phyloP scores from a whole-genome alignment of 164 flowering plant species.

The Malania oleifera region DNA sequence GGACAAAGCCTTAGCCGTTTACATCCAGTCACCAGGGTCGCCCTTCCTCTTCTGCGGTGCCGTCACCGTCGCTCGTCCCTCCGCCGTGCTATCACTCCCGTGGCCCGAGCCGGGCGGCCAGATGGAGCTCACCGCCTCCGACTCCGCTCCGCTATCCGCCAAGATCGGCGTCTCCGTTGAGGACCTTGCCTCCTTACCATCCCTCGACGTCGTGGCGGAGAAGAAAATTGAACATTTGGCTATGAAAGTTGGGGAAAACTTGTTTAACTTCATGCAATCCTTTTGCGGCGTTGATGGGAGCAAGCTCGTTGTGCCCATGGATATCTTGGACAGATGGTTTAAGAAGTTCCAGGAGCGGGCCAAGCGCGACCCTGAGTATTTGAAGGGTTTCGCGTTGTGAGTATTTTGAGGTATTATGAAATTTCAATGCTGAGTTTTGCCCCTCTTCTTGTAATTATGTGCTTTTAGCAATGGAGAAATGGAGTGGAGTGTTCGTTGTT shows the following conservation, averaged over 20 bases:
- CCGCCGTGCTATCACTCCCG: conserved; percentile 75
- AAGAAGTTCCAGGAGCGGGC: conserved; percentile 96
- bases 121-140: conserved; percentile 48
- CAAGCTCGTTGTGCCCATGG: conserved; percentile 82
- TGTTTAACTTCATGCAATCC: conserved; percentile 97
- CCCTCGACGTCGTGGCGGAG: conserved; percentile 68
- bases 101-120: conserved; percentile 86
- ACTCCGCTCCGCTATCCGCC: conserved; percentile 60
- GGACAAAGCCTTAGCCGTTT: conserved; percentile 88
- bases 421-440: too few species aligned
- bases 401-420: too few species aligned
- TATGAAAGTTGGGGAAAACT: conserved; percentile 88
- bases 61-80: conserved; percentile 79
- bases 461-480: too few species aligned
- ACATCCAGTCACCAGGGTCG: conserved; percentile 91
- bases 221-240: conserved; percentile 72
- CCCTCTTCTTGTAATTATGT: too few species aligned
- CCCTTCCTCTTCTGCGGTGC: conserved; percentile 83
- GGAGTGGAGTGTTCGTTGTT: too few species aligned
- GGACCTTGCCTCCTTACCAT: conserved; percentile 63
- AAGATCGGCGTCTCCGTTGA: conserved; percentile 94
- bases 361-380: conserved; percentile 82
- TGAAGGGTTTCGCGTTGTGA: conserved; percentile 75
- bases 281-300: conserved; percentile 90
- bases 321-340: conserved; percentile 94